These are phyloP conservation scores for Pseudoturritis turrita DNA, from an alignment of 345 rosid genomes.

Conservation along the genomic window DNA sequence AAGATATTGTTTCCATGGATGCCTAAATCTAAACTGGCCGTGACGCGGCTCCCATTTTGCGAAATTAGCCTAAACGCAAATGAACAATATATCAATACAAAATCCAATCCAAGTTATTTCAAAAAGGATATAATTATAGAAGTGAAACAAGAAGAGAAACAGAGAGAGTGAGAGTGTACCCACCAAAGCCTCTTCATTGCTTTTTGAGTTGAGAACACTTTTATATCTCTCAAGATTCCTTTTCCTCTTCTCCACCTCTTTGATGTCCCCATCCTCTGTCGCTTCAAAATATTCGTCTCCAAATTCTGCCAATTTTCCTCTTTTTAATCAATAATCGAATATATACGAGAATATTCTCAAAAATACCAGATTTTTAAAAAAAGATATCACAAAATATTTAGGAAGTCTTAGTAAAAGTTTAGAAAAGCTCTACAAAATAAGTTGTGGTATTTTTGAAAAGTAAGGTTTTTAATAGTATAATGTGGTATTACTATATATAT, in stretches of 20 bases:
- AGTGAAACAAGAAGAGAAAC: neutral
- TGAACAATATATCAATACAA: neutral
- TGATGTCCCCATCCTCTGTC: slow-evolving; percentile 25
- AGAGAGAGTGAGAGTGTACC: neutral
- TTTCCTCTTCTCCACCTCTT: slow-evolving; percentile 32
- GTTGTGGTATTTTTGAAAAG: neutral
- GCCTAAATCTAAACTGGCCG: slow-evolving; percentile 64
- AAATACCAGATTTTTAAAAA: neutral
- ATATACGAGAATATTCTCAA: neutral
- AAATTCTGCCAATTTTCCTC: slow-evolving; percentile 43
- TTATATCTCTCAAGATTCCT: slow-evolving; percentile 43
- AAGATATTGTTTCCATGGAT: slow-evolving; percentile 76
- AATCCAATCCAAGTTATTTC: neutral
- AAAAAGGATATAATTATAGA: neutral
- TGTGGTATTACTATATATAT: too few relatives aligned
- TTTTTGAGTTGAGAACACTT: slow-evolving; percentile 57
- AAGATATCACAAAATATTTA: neutral
- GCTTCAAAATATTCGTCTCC: slow-evolving; percentile 45
- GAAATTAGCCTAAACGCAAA: slow-evolving; percentile 50
- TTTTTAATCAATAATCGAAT: neutral
- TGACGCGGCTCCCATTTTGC: slow-evolving; percentile 99
- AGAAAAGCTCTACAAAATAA: neutral
- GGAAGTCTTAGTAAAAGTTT: neutral
- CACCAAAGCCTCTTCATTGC: slow-evolving; percentile 67
- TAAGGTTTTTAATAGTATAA: too few relatives aligned